Evolutionary conservation across 768 basidiomycete species (phyloP), one percentile per base, ranked within the genome.

Genomic region (Nevesoporus exiguus): DNA sequence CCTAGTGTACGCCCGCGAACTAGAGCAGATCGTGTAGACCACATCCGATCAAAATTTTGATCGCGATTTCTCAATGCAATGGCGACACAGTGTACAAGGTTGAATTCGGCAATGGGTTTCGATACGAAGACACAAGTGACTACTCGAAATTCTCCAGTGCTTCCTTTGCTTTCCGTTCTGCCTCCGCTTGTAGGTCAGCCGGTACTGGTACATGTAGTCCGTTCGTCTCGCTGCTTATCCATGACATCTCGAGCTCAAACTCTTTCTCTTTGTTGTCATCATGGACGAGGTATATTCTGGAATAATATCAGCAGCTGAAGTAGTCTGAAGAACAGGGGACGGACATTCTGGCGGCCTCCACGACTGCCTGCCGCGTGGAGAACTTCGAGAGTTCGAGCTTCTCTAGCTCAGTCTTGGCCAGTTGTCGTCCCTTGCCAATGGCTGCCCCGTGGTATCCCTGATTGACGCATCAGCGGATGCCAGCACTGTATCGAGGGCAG

Each of bases 261-360:
- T 95, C 91, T 68, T 98, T 98, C 75, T 98, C 95, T 72, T 98
- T 97, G 57, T 90, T 86, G 68, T 98, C 97, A 58, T 98, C 96
- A 66, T 99, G 97, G 15, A 97, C 94, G 37, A 93, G 82, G 73
- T 99, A 93, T 68, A 98, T 96, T 68, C 96, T 99, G 68, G 27
- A 41, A 46, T 39, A 31, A 41, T 14, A 43, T 51, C 66, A 57
- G 55, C 29, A 33, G 5, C 41, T 47, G 31, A 11, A 53, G 42
- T 39, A 30, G 27, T 36, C 21, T 15, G 36, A 52, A 7, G 33
- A 51, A 34, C 27, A 22, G 24, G 43, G 15, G 21, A 76, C 90
- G 60, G 68, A 98, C 96, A 99, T 98, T 73, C 95, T 80, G 6
- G 97, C 96, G 14, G 94, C 93, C 67, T 98, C 94, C 59, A 84